These are phyloP conservation scores for Fusarium decemcellulare DNA, from an alignment of 2,329 filamentous ascomycete species.

Conservation along the genomic window DNA sequence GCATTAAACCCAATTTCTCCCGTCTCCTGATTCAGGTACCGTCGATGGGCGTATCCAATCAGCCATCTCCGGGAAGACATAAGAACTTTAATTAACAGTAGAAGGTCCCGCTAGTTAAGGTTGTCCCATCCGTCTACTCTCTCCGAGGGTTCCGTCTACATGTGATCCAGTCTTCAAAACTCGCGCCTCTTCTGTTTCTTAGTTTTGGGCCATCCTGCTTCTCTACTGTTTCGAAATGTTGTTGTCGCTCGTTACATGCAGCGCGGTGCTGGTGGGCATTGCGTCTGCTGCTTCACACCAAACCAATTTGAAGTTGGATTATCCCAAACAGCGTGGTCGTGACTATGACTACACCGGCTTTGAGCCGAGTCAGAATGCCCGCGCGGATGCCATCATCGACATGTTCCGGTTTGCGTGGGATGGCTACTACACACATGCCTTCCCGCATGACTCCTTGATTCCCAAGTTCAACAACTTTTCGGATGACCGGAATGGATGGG, in stretches of 20 bases:
- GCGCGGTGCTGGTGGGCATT: neutral
- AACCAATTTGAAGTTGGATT: neutral
- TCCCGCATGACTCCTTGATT: slow-evolving; percentile 1
- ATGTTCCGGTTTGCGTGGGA: slow-evolving; percentile 31
- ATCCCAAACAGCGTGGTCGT: slow-evolving; percentile 2
- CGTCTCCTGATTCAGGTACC: neutral
- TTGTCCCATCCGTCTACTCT: neutral
- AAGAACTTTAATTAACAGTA: neutral
- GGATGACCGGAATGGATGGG: slow-evolving; percentile 28
- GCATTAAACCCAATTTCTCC: neutral
- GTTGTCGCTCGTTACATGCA: neutral
- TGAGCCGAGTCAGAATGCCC: slow-evolving; percentile 16
- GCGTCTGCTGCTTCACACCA: neutral
- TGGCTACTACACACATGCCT: slow-evolving; percentile 14
- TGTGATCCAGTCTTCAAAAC: too few relatives aligned
- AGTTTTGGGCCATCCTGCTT: neutral
- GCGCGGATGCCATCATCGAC: slow-evolving; percentile 13
- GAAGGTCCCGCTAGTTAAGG: neutral
- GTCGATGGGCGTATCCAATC: neutral
- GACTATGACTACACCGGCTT: slow-evolving; percentile 26
- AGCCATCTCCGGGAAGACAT: neutral
- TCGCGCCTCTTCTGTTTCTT: neutral
- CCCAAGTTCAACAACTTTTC: slow-evolving; percentile 20
- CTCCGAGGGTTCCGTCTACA: too few relatives aligned
- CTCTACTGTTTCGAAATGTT: neutral